These are phyloP conservation scores for Suillus bovinus DNA, from an alignment of 768 basidiomycete genomes.

Conservation along the genomic window DNA sequence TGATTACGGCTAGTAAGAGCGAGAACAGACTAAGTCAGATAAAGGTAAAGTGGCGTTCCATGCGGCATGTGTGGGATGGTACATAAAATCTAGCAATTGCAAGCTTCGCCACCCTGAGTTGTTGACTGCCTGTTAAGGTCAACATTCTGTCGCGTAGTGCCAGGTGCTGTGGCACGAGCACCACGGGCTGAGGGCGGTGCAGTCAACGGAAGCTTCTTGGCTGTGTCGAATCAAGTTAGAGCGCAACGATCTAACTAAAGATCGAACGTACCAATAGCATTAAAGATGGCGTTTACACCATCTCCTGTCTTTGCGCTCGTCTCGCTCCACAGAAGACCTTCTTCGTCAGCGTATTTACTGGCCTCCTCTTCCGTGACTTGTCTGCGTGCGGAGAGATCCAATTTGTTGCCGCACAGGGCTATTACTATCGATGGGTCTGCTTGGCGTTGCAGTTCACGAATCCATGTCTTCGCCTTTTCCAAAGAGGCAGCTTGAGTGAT, in stretches of 20 bases:
- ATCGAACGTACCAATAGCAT: conserved; percentile 68
- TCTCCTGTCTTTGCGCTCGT: conserved; percentile 90
- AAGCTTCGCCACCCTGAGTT: conserved; percentile 55
- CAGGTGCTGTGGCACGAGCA: conserved; percentile 49
- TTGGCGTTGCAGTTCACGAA: conserved; percentile 94
- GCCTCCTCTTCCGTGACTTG: conserved; percentile 89
- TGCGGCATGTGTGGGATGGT: conserved; percentile 5
- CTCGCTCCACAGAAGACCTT: conserved; percentile 91
- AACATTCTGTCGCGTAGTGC: conserved; percentile 61
- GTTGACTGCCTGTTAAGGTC: conserved; percentile 73
- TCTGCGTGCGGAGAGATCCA: conserved; percentile 81
- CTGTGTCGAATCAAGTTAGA: conserved; percentile 37
- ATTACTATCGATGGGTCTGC: conserved; percentile 97
- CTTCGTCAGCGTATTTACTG: conserved; percentile 89
- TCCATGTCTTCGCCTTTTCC: conserved; percentile 96
- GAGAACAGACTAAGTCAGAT: conserved; percentile 15
- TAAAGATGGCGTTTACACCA: conserved; percentile 84
- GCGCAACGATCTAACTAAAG: background rate
- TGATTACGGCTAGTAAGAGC: conserved; percentile 30
- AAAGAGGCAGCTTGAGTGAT: conserved; percentile 91
- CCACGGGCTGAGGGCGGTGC: conserved; percentile 65
- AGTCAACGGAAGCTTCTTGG: conserved; percentile 86
- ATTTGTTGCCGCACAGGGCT: conserved; percentile 94
- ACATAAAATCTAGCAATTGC: conserved; percentile 63
- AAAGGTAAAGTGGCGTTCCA: conserved; percentile 9